These are phyloP conservation scores for Coriolopsis trogii DNA, from an alignment of 1,284 basidiomycete genomes.

Conservation along the genomic window DNA sequence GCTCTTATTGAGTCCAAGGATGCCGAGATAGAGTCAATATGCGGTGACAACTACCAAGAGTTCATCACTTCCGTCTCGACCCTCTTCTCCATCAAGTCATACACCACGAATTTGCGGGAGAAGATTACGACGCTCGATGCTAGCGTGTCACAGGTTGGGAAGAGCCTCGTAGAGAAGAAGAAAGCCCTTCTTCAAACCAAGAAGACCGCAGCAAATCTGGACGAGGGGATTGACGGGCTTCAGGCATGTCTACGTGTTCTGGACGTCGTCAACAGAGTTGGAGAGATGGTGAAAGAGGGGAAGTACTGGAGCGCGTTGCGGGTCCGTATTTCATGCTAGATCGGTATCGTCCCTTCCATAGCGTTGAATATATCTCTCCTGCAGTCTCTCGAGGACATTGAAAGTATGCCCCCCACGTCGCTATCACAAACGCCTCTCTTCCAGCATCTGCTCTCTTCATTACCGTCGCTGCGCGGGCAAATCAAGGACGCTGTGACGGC, in stretches of 20 bases:
- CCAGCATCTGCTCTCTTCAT: constrained; percentile 86
- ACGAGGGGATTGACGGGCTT: constrained; percentile 94
- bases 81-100: constrained; percentile 91
- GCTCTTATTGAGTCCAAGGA: constrained; percentile 93
- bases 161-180: constrained; percentile 90
- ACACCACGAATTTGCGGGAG: constrained; percentile 81
- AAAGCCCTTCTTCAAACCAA: constrained; percentile 86
- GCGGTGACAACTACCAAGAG: constrained; percentile 96
- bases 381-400: constrained; percentile 93
- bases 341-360: constrained; percentile 26
- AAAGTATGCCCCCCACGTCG: constrained; percentile 87
- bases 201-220: constrained; percentile 91
- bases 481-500: constrained; percentile 94
- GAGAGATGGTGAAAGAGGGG: constrained; percentile 88
- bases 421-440: constrained; percentile 94
- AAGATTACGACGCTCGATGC: constrained; percentile 74
- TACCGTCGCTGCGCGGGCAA: constrained; percentile 87
- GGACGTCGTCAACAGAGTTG: constrained; percentile 93
- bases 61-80: constrained; percentile 97
- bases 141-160: constrained; percentile 78
- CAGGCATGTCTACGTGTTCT: constrained; percentile 92
- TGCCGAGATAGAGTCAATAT: constrained; percentile 94
- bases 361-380: constrained; percentile 32
- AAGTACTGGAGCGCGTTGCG: constrained; percentile 97
- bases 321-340: constrained; percentile 58